Base-by-base conservation (phyloP, 257 asterid genomes). In the Lycium barbarum region DNA sequence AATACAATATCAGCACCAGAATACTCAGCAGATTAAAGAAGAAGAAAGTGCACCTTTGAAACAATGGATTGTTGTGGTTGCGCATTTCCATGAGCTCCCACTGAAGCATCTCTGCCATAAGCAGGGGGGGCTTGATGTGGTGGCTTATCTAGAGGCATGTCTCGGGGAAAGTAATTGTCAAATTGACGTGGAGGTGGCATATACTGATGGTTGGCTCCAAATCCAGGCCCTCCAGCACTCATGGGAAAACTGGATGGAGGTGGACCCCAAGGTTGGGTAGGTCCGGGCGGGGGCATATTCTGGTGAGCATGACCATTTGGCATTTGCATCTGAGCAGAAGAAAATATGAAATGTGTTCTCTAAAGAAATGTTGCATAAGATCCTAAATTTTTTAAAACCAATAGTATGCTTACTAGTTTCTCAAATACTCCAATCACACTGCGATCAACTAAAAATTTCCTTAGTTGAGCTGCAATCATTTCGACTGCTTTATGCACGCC, bases 401-500 rank as follows among this genome's bases (percentile, higher is more conserved):
- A 51, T 63, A 43, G 58, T 66, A 79, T 22, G 88, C 95, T 90
- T 90, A 93, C 99, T 91, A 94, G 95, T 85, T 83, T 88, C 88
- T 94, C 98, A 88, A 95, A 91, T 72, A 92, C 88, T 86, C 97
- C 95, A 82, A 95, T 65, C 59, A 94, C 96, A 49, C 99, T 93
- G 67, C 98, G 96, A 88, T 94, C 98, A 67, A 94, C 99, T 84
- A 95, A 90, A 88, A 94, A 95, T 84, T 91, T 95, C 91, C 98
- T 92, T 47, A 94, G 96, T 81, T 95, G 97, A 59, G 91, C 71
- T 62, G 94, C 98, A 86, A 95, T 90, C 86, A 93, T 83, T 87
- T 94, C 99, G 83, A 94, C 92, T 43, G 97, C 99, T 91, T 91
- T 94, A 45, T 91, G 93, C 88, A 90, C 84, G 17, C 93, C 93